Evolutionary conservation across 495 filamentous ascomycete genomes (phyloP), one percentile per base, ranked within the genome.

Genomic region (Annulohypoxylon stygium): DNA sequence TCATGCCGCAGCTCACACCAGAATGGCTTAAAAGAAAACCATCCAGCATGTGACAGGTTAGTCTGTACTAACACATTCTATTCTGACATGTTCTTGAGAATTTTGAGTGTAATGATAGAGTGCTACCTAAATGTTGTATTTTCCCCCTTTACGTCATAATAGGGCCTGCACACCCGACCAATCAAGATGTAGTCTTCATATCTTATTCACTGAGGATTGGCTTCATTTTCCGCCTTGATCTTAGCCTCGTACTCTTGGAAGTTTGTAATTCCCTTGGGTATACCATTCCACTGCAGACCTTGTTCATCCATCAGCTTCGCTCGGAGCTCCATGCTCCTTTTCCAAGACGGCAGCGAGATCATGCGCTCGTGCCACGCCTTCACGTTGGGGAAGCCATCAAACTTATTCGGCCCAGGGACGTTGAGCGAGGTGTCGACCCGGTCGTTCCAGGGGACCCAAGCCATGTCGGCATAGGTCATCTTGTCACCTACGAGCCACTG

Each of bases 401-500:
- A 59, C 33, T 75, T 75, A 12, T 81, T 45, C 41, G 41, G 66
- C 26, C 59, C 67, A 2, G 61, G 64, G 43, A 58, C n/a, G 9
- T 20, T 69, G 48, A 30, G 30, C 30, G 25, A 73, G 54, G 18
- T 58, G 37, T 37, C 43, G 0, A 71, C 54, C 23, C 67, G 50
- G 36, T 47, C 72, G 60, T 80, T 78, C 78, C 78, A 88, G 0
- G 82, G 73, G 11, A 87, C 69, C 62, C 87, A 89, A 12, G 78
- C 69, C 39, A 87, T 58, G 67, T 88, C 87, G 4, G 75, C 75
- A 43, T 73, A 74, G 2, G 75, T 77, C 45, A 74, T 63, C 20
- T 87, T 89, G 60, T 86, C 81, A 12, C 87, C 86, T 1, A 89
- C 85, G 0, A 89, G 82, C 64, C 78, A 90, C 18, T 72, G 45